Evolutionary conservation across 1,139 yeast species (phyloP).

Genomic region (Yamadazyma friedrichii): DNA sequence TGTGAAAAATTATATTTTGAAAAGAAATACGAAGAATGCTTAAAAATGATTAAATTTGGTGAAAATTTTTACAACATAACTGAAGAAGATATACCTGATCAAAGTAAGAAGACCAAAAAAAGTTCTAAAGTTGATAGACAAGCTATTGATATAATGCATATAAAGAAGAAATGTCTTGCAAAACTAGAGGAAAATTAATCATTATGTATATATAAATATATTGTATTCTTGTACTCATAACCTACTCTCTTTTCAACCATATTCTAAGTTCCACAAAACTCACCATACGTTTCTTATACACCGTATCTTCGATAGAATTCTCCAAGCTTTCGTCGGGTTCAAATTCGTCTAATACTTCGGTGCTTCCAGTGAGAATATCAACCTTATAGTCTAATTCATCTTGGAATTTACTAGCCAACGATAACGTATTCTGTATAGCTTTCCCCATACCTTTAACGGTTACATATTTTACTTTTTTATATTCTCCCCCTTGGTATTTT

Average conservation of each 20-base stretch:
- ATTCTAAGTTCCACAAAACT: constrained; percentile 61
- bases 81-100: constrained; percentile 16
- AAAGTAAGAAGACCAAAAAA: constrained; percentile 24
- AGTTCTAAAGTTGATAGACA: constrained; percentile 43
- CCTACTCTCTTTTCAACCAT: constrained; percentile 33
- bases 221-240: neutral
- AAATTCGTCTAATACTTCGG: constrained; percentile 65
- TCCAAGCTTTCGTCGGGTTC: constrained; percentile 22
- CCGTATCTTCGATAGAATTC: constrained; percentile 37
- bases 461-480: constrained; percentile 41
- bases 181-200: constrained; percentile 9
- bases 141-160: constrained; percentile 42
- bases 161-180: constrained; percentile 37
- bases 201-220: neutral
- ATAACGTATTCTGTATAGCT: constrained; percentile 57
- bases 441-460: constrained; percentile 69
- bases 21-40: constrained; percentile 45
- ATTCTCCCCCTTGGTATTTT: constrained; percentile 39
- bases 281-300: constrained; percentile 50
- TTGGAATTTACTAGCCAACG: constrained; percentile 43
- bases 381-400: constrained; percentile 44
- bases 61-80: constrained; percentile 31
- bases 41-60: constrained; percentile 28
- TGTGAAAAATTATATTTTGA: constrained; percentile 52
- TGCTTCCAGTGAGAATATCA: constrained; percentile 56